Evolutionary conservation across 345 rosid genomes (phyloP).

Genomic region (Trapa bicornis): DNA sequence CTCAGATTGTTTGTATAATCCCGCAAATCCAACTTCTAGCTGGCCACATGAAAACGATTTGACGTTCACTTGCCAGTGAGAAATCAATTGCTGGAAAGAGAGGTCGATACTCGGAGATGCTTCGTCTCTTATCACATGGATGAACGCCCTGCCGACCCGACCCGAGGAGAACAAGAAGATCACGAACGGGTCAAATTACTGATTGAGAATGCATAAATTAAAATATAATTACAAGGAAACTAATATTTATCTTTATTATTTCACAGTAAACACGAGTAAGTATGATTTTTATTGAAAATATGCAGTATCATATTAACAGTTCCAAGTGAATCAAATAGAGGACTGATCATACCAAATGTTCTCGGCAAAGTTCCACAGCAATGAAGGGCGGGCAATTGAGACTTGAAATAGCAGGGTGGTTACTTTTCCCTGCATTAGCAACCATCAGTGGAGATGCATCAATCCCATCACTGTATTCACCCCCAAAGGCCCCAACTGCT

Average conservation of each 20-base stretch:
- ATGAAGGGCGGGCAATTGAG: slow-evolving; percentile 35
- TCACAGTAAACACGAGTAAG: background rate
- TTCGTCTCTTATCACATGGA: slow-evolving; percentile 67
- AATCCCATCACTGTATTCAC: slow-evolving; percentile 16
- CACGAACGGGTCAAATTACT: background rate
- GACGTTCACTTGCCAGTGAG: slow-evolving; percentile 33
- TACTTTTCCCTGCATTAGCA: slow-evolving; percentile 10
- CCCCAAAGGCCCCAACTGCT: slow-evolving; percentile 50
- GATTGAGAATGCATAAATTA: background rate
- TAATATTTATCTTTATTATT: background rate
- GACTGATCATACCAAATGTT: slow-evolving; percentile 39
- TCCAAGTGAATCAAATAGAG: background rate
- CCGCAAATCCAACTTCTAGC: background rate
- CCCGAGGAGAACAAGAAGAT: background rate
- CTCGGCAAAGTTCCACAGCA: slow-evolving; percentile 67
- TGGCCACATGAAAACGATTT: background rate
- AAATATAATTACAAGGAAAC: background rate
- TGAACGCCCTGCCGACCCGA: slow-evolving; percentile 38
- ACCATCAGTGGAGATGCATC: slow-evolving; percentile 12
- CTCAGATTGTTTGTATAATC: background rate
- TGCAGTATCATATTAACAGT: background rate
- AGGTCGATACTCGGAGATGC: slow-evolving; percentile 33
- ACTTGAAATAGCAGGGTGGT: slow-evolving; percentile 15
- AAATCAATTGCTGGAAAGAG: slow-evolving; percentile 62
- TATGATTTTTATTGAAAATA: background rate